Conservation (phyloP, 441 rosid species). For the Syzygium malaccense region DNA sequence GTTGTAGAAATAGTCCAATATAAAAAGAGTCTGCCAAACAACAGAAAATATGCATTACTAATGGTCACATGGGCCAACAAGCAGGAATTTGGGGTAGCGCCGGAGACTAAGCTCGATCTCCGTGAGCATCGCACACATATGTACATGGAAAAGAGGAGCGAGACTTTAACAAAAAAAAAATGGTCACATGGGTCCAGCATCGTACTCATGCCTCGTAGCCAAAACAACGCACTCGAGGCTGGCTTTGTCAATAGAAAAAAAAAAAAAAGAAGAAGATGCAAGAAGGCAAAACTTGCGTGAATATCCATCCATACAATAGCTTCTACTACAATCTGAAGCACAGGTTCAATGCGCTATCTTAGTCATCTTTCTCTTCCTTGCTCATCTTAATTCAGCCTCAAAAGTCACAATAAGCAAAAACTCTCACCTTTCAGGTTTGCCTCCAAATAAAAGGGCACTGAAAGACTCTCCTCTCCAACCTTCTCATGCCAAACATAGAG, state of each 20-base stretch:
- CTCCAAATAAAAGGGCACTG: background rate
- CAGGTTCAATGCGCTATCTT: background rate
- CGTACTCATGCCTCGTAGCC: background rate
- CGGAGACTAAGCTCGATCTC: no score
- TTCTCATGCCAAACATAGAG: background rate
- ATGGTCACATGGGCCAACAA: background rate
- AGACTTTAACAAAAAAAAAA: no score
- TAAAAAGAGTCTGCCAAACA: background rate
- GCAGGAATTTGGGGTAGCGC: no score
- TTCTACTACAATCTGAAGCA: background rate
- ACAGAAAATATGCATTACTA: background rate
- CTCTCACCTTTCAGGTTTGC: background rate
- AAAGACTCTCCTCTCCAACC: background rate
- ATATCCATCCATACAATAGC: background rate
- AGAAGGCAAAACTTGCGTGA: background rate
- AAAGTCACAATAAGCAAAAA: background rate
- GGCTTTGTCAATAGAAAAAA: background rate
- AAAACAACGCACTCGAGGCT: background rate
- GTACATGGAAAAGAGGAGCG: no score
- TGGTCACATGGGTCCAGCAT: background rate
- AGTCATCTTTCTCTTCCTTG: background rate
- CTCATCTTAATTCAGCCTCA: background rate
- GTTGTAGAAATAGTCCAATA: background rate
- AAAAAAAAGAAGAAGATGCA: background rate
- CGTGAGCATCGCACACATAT: no score